Evolutionary conservation across 2,329 filamentous ascomycete genomes (phyloP), one percentile per base, ranked within the genome.

Genomic region (Colletotrichum cordylinicola): DNA sequence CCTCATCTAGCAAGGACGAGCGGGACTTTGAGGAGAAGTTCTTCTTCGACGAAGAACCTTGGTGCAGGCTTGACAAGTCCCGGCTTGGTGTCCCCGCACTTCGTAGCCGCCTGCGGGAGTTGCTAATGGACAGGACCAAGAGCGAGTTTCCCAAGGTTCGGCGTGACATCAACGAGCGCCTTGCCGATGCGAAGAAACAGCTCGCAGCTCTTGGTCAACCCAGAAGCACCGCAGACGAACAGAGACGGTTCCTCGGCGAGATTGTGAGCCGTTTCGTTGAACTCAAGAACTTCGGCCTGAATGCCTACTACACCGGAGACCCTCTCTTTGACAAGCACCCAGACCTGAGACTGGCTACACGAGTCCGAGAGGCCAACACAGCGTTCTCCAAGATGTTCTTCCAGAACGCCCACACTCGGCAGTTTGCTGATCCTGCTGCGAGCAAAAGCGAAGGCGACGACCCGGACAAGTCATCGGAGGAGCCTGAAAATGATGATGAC

Each of bases 261-360:
- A 37, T 37, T 7, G 35, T 37, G 35, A 37, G 35, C 35, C 35
- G 35, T 6, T 37, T 37, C 35, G 35, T 37, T 16, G 35, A 37
- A 37, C 78, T 85, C 10, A 82, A 80, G 8, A 72, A 81, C 9
- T 81, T 72, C 3, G 83, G 83, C 0, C 78, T 88, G 0, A 82
- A 85, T 13, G 35, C 35, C 13, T 37, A 37, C 35, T 37, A 37
- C 35, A 37, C 35, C 35, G 35, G 35, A 37, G 35, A 37, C 35
- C 35, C 35, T 13, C 35, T 37, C 35, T 37, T 37, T 8, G 35
- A 37, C 35, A 37, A 37, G 35, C 35, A 16, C 3, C 35, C 35
- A 1, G 35, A 37, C 35, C 35, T 37, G 35, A 8, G 35, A 16
- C 35, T 37, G 35, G 35, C 35, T 1, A 37, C 35, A 7, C 35